Evolutionary conservation across 108 stramenopile genomes (phyloP).

Genomic region (Hondaea fermentalgiana): DNA sequence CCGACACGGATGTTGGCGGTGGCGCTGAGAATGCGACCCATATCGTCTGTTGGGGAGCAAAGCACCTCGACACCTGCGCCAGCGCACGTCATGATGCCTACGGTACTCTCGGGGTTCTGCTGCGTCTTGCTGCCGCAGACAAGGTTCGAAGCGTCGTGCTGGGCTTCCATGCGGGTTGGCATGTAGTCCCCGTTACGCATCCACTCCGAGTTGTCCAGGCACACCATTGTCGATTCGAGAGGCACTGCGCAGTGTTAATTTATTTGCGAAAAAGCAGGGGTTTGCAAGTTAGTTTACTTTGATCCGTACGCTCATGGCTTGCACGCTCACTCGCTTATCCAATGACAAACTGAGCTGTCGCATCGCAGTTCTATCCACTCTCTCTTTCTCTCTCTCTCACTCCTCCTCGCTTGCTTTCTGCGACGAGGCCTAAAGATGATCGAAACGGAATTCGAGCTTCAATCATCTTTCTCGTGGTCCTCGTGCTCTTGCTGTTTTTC

Average conservation of each 20-base stretch:
- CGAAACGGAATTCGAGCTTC: too few relatives aligned
- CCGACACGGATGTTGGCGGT: slow-evolving; percentile 60
- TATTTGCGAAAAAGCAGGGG: too few relatives aligned
- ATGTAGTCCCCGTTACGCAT: slow-evolving; percentile 98
- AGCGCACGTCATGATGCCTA: slow-evolving; percentile 78
- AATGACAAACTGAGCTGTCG: too few relatives aligned
- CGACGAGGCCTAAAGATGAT: too few relatives aligned
- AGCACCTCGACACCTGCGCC: slow-evolving; percentile 73
- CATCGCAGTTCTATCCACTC: too few relatives aligned
- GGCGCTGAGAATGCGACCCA: slow-evolving; percentile 72
- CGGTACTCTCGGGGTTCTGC: slow-evolving; percentile 88
- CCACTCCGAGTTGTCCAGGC: slow-evolving; percentile 92
- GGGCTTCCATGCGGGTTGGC: slow-evolving; percentile 92
- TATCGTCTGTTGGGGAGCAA: slow-evolving; percentile 83
- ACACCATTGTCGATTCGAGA: slow-evolving; percentile 92
- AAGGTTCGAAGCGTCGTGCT: slow-evolving; percentile 90
- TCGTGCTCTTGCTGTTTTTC: too few relatives aligned
- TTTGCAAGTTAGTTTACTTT: too few relatives aligned
- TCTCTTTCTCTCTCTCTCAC: too few relatives aligned
- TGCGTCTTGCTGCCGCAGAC: slow-evolving; percentile 79
- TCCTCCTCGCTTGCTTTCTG: too few relatives aligned
- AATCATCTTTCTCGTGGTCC: too few relatives aligned
- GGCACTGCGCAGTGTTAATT: slow-evolving; percentile 45
- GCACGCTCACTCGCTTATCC: too few relatives aligned
- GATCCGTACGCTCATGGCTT: too few relatives aligned